Evolutionary conservation across 108 stramenopile genomes (phyloP).

Genomic region (Skeletonema tropicum): DNA sequence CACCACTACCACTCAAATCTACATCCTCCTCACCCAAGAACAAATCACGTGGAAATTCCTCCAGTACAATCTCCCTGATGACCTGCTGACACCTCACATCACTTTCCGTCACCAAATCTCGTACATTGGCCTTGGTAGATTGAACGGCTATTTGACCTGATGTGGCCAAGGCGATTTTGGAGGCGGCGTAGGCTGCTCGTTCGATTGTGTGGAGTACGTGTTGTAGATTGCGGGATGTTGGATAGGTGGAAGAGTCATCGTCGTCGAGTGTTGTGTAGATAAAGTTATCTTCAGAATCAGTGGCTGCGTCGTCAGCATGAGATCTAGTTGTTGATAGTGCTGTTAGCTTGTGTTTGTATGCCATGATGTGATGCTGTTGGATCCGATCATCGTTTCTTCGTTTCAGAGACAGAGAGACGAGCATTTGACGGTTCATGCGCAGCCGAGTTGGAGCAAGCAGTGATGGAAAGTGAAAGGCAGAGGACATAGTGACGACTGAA

Average conservation of each 20-base stretch:
- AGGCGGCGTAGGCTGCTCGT: constrained; percentile 47
- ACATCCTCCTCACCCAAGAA: constrained; percentile 85
- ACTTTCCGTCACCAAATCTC: constrained; percentile 60
- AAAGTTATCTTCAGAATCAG: no score
- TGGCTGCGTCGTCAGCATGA: no score
- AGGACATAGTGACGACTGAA: no score
- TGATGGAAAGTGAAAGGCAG: no score
- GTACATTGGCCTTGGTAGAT: constrained; percentile 45
- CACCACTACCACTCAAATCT: not conserved
- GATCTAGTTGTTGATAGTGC: no score
- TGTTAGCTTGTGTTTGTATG: no score
- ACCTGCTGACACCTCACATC: constrained; percentile 51
- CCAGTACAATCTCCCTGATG: constrained; percentile 56
- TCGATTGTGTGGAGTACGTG: constrained; percentile 42
- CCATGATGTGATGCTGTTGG: no score
- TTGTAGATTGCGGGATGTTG: not conserved
- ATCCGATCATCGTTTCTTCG: no score
- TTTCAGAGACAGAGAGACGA: no score
- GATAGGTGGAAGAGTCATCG: no score
- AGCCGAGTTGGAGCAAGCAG: no score
- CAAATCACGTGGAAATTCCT: constrained; percentile 60
- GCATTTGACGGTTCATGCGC: no score
- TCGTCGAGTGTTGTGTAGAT: not conserved
- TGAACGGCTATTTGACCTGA: constrained; percentile 44
- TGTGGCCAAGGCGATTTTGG: constrained; percentile 32